Evolutionary conservation across 2,329 filamentous ascomycete species (phyloP).

Genomic region (Cordyceps cateniannulata): DNA sequence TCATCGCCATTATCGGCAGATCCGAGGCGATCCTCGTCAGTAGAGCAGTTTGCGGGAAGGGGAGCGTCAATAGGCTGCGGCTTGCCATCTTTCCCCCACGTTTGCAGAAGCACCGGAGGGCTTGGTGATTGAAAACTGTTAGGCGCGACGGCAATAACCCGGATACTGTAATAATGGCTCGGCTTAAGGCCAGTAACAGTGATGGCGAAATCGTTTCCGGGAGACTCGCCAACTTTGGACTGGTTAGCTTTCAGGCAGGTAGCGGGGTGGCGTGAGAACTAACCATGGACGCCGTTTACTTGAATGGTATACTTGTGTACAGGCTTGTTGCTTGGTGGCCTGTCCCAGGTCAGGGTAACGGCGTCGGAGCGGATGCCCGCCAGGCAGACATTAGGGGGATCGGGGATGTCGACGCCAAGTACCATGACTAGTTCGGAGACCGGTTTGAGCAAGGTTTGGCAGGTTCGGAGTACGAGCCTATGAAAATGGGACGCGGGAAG

Average conservation of each 20-base stretch:
- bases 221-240: conserved; percentile 77
- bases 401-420: conserved; percentile 88
- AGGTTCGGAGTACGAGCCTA: conserved; percentile 80
- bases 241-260: neutral
- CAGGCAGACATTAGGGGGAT: conserved; percentile 81
- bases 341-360: conserved; percentile 86
- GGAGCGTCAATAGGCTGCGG: conserved; percentile 53
- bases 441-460: conserved; percentile 83
- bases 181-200: conserved; percentile 84
- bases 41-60: conserved; percentile 49
- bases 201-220: conserved; percentile 50
- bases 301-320: conserved; percentile 87
- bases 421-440: conserved; percentile 87
- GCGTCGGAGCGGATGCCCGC: conserved; percentile 83
- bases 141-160: conserved; percentile 83
- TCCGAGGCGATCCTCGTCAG: conserved; percentile 40
- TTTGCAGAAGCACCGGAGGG: conserved; percentile 75
- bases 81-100: conserved; percentile 58
- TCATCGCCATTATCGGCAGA: conserved; percentile 38
- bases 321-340: conserved; percentile 56
- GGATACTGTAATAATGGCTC: conserved; percentile 85
- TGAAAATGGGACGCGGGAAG: neutral
- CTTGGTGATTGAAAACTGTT: conserved; percentile 92
- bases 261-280: conserved; percentile 24
- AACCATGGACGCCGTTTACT: conserved; percentile 87